Evolutionary conservation across 805 yeast genomes (phyloP).

Genomic region (baker's yeast (Saccharomyces cerevisiae)): DNA sequence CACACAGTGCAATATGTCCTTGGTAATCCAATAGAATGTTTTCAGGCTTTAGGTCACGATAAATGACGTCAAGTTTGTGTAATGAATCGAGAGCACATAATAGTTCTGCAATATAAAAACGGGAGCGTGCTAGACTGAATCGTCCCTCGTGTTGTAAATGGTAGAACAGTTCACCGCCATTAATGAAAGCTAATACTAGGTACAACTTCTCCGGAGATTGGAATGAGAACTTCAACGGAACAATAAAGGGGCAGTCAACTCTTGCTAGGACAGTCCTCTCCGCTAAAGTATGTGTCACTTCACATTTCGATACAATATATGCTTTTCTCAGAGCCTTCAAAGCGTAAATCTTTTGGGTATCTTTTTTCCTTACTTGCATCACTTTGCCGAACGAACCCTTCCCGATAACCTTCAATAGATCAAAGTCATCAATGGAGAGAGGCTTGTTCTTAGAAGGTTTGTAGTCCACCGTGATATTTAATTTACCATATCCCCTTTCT

Average conservation of each 20-base stretch:
- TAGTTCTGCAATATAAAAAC: conserved; percentile 89
- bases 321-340: conserved; percentile 86
- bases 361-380: conserved; percentile 94
- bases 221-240: conserved; percentile 88
- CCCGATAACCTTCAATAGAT: conserved; percentile 85
- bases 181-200: conserved; percentile 80
- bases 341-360: conserved; percentile 88
- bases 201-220: conserved; percentile 88
- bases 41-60: conserved; percentile 91
- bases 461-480: conserved; percentile 57
- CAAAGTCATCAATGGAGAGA: conserved; percentile 81
- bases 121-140: conserved; percentile 76
- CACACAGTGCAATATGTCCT: conserved; percentile 94
- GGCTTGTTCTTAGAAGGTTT: conserved; percentile 57
- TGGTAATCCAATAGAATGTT: conserved; percentile 87
- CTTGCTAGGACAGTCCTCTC: conserved; percentile 90
- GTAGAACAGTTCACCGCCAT: conserved; percentile 92
- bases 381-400: conserved; percentile 97
- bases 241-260: conserved; percentile 88
- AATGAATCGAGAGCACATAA: conserved; percentile 85
- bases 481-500: conserved; percentile 37
- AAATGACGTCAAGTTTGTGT: conserved; percentile 84
- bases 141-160: conserved; percentile 85
- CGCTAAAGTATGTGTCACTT: conserved; percentile 90
- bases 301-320: conserved; percentile 85